Evolutionary conservation across 1,139 yeast species (phyloP).

Genomic region (Taiozyma sp.): DNA sequence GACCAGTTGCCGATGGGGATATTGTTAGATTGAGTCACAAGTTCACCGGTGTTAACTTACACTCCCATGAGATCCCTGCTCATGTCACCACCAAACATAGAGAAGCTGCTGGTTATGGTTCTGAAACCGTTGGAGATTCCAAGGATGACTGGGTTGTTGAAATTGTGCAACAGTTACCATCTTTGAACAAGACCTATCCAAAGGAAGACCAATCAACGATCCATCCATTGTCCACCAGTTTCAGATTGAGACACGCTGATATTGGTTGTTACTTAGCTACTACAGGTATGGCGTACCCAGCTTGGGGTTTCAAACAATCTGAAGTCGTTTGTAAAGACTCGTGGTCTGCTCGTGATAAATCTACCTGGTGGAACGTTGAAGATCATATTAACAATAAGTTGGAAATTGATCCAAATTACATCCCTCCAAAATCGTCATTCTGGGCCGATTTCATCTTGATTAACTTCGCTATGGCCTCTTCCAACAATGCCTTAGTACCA

Average conservation of each 20-base stretch:
- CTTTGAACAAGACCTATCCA: conserved; percentile 39
- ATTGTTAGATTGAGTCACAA: conserved; percentile 52
- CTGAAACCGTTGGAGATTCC: conserved; percentile 46
- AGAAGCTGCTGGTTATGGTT: conserved; percentile 73
- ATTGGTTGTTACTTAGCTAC: conserved; percentile 75
- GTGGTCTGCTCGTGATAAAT: conserved; percentile 48
- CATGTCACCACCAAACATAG: conserved; percentile 47
- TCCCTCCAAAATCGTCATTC: conserved; percentile 64
- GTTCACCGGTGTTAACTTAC: conserved; percentile 50
- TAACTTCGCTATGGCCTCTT: conserved; percentile 75
- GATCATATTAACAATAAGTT: conserved; percentile 50
- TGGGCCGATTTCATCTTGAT: conserved; percentile 67
- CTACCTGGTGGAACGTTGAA: conserved; percentile 82
- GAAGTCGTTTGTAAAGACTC: conserved; percentile 67
- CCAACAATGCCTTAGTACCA: conserved; percentile 72
- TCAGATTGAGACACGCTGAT: conserved; percentile 55
- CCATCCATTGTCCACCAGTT: conserved; percentile 70
- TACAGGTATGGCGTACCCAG: conserved; percentile 65
- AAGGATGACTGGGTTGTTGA: conserved; percentile 76
- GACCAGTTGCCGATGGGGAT: conserved; percentile 45
- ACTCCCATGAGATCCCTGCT: conserved; percentile 55
- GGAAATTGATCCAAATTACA: conserved; percentile 37
- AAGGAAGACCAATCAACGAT: conserved; percentile 37
- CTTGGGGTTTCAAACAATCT: conserved; percentile 82
- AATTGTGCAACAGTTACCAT: conserved; percentile 50